Conservation (phyloP, 1,284 basidiomycete species). For the Grifola frondosa region DNA sequence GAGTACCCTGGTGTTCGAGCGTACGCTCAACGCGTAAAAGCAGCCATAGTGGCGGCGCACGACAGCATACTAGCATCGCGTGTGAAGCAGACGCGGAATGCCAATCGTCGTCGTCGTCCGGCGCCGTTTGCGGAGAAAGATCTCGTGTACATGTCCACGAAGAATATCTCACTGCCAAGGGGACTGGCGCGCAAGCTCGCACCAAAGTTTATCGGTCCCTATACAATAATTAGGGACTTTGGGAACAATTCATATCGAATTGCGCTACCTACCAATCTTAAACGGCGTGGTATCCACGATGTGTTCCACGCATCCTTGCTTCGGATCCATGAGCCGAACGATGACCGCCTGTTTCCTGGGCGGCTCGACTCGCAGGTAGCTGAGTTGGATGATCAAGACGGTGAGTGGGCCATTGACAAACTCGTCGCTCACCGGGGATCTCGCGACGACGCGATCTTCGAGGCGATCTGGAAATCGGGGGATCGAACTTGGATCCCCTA, state of each 20-base stretch:
- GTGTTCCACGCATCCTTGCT: constrained; percentile 34
- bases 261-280: constrained; percentile 27
- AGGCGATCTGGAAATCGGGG: constrained; percentile 32
- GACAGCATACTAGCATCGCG: constrained; percentile 22
- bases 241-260: constrained; percentile 21
- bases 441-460: constrained; percentile 20
- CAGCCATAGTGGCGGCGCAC: constrained; percentile 12
- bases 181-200: constrained; percentile 23
- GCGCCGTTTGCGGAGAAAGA: constrained; percentile 22
- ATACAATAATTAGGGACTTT: constrained; percentile 6
- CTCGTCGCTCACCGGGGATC: constrained; percentile 23
- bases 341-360: constrained; percentile 32
- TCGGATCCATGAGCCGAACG: constrained; percentile 26
- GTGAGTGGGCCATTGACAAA: constrained; percentile 32
- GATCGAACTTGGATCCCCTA: constrained; percentile 34
- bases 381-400: constrained; percentile 4
- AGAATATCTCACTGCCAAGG: constrained; percentile 28
- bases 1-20: constrained; percentile 15
- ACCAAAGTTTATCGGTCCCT: constrained; percentile 30
- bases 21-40: constrained; percentile 10
- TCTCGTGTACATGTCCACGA: constrained; percentile 35
- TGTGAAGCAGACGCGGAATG: constrained; percentile 14
- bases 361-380: constrained; percentile 16
- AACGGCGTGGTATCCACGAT: constrained; percentile 25
- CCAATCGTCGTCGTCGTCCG: constrained; percentile 16